Evolutionary conservation across 1,284 basidiomycete genomes (phyloP), one percentile per base, ranked within the genome.

Genomic region (Tetrapyrgos nigripes): DNA sequence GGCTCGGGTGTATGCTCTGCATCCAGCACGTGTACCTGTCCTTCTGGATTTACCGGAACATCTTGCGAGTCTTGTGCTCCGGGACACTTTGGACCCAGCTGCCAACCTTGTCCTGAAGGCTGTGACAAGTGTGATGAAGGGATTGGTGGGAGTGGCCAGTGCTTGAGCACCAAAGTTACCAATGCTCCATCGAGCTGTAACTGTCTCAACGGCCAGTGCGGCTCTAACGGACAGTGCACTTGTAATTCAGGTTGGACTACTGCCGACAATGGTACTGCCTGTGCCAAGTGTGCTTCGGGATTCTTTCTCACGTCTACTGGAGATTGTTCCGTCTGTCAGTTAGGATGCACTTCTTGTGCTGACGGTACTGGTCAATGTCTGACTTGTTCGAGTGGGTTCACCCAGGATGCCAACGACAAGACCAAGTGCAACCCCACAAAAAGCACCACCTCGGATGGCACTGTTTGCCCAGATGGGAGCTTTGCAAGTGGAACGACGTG

Each of bases 161-260:
- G 14, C 37, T 78, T 92, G 58, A 71, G 75, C 11, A 70, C 83
- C 2, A 70, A 74, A 5, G 76, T 85, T 29, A 67, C 70, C 45
- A 85, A 85, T 61, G 76, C 80, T 3, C 83, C 88, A 0, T 79
- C 84, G 50, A 82, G 79, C 3, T 94, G 92, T 73, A 89, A 91
- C 65, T 94, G 92, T 67, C 62, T 87, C 51, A 94, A 94, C 64
- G 92, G 92, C 1, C 71, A 84, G 50, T 94, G 92, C 70, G 81
- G 80, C 0, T 67, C 80, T 1, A 82, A 84, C 60, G 88, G 88
- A 1, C 80, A 85, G 62, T 94, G 92, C 67, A 74, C 83, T 1
- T 94, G 92, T 67, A 89, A 88, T 64, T 69, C 86, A 0, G 93
- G 93, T 0, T 94, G 91, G 89, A 84, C 83, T 1, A 83, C 83